Percentiles rank a stretch among this genome's conserved stretches.
Evolutionary conservation across 805 yeast genomes (phyloP).

Genomic region (Starmerella khaoyaiensis): DNA sequence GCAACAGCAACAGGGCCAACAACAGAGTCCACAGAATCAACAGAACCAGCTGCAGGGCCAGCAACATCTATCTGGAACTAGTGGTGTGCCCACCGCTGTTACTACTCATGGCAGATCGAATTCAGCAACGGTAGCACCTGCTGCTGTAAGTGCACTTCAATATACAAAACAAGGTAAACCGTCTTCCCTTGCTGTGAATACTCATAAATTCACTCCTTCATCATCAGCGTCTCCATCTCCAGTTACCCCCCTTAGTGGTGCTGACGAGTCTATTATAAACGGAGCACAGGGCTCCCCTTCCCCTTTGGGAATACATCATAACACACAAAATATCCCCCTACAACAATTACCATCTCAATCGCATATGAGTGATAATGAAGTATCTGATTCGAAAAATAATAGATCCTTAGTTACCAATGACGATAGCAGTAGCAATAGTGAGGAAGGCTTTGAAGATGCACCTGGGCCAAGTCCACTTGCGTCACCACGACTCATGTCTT

Average conservation of each 20-base stretch:
- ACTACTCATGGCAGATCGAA: constrained; percentile 14
- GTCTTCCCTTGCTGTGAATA: constrained; percentile 2
- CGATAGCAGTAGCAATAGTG: constrained; percentile 13
- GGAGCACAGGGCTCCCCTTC: no score
- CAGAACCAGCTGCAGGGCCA: not conserved
- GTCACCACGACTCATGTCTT: constrained; percentile 20
- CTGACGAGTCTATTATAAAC: no score
- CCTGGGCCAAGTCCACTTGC: constrained; percentile 13
- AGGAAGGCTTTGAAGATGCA: constrained; percentile 19
- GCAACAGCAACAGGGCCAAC: constrained; percentile 1
- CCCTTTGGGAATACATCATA: no score
- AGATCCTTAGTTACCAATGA: not conserved
- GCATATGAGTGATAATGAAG: no score
- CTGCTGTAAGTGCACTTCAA: constrained; percentile 4
- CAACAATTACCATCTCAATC: no score
- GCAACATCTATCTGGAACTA: not conserved
- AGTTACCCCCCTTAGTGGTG: not conserved
- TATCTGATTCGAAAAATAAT: no score
- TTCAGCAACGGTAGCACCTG: constrained; percentile 12
- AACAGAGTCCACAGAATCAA: not conserved
- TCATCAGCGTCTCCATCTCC: not conserved
- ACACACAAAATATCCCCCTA: no score
- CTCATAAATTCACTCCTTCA: not conserved
- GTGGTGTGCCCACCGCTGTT: constrained; percentile 9
- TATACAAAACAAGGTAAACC: constrained; percentile 9